phyloP scores from a whole-genome alignment of 2,329 filamentous ascomycete species.

The Cladosporium sp. region DNA sequence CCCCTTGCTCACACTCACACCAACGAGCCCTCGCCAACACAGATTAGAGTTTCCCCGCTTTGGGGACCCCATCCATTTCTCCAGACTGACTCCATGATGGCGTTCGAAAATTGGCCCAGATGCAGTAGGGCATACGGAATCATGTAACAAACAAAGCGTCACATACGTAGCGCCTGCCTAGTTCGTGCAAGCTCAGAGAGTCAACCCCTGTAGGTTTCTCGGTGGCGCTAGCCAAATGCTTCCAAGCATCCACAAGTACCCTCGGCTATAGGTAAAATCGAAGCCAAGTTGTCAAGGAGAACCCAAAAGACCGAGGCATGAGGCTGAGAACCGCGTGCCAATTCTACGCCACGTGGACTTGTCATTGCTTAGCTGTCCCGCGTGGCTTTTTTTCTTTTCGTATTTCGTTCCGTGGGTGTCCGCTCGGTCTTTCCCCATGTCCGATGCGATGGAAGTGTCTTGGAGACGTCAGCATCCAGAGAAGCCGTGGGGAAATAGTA shows the following conservation, averaged over 20 bases:
- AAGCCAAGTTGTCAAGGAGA: slow-evolving; percentile 26
- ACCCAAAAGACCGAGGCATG: slow-evolving; percentile 9
- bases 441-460: background rate
- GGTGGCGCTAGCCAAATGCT: slow-evolving; percentile 19
- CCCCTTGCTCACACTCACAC: background rate
- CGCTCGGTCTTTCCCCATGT: background rate
- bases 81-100: background rate
- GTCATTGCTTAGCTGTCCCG: background rate
- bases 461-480: background rate
- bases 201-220: slow-evolving; percentile 4
- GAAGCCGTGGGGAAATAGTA: background rate
- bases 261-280: slow-evolving; percentile 19
- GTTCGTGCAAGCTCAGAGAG: background rate
- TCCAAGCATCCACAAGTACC: slow-evolving; percentile 20
- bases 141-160: background rate
- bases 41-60: slow-evolving; percentile 12
- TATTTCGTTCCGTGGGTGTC: background rate
- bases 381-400: background rate
- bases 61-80: slow-evolving; percentile 8
- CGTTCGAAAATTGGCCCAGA: background rate
- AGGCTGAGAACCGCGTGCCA: background rate
- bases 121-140: background rate
- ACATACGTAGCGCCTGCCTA: slow-evolving; percentile 8
- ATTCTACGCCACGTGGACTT: background rate
- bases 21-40: background rate